Evolutionary conservation across 768 basidiomycete genomes (phyloP), one percentile per base, ranked within the genome.

Genomic region (Gautieria morchelliformis): DNA sequence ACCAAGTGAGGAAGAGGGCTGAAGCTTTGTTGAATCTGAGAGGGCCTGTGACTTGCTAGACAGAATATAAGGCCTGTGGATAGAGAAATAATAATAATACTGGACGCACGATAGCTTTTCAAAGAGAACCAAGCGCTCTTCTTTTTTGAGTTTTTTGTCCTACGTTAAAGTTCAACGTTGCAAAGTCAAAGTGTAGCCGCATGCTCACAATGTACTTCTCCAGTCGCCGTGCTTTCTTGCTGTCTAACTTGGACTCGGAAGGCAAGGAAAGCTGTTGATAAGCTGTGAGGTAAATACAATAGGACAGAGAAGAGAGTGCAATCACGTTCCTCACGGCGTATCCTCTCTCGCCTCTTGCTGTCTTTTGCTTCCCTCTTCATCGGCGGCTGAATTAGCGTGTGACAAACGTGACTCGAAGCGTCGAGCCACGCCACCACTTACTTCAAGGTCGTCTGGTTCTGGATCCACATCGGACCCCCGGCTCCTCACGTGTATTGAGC

Each of bases 101-200:
- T 22, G 11, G 27, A n/a, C 83, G 60, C 72, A 93, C 93, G 83
- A 79, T 60, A 96, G 75, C 68, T 89, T 92, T 62, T 89, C 81
- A 55, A 95, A 83, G 14, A 96, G 76, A 19, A 76, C 68, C 4
- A 81, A 65, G 46, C 93, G 81, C 60, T 91, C 90, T 65, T 96
- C 93, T 67, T 93, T 90, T 71, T 87, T 91, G 49, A 95, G 72
- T 70, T 94, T 94, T 72, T 93, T 93, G 51, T 91, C 87, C 91
- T 93, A 58, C 14, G 52, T 32, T 32, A 14, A 5, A 30, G 19
- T n/a, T 27, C 6, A 44, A 40, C 4, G 20, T 17, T 22, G 8
- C 17, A 17, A 53, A 24, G 24, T 30, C 12, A 12, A 47, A 27
- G 55, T 6, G 12, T 35, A 2, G 10, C 11, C 20, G 30, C 24